A percentile compares a stretch with the other conserved stretches of the same genome.
phyloP scores from a whole-genome alignment of 352 stramenopile genomes.

The Globisporangium abappressorium region DNA sequence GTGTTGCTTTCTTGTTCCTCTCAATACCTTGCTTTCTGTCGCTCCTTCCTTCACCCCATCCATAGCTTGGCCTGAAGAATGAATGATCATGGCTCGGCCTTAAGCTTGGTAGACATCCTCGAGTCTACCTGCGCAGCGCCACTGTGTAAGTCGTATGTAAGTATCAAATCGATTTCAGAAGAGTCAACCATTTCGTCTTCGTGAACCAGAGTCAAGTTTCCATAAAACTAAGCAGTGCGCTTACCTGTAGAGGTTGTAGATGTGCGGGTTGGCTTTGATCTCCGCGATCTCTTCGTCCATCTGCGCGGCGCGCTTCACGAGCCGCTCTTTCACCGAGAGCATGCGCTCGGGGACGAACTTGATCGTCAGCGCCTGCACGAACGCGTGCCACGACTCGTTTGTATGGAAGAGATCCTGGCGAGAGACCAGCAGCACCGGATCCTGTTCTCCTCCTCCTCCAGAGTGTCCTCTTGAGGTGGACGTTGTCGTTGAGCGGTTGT shows the following conservation, averaged over 20 bases:
- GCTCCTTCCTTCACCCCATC: too few relatives aligned
- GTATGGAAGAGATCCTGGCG: slow-evolving; percentile 35
- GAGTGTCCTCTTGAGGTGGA: slow-evolving; percentile 4
- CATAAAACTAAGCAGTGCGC: background rate
- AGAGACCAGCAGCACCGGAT: slow-evolving; percentile 20
- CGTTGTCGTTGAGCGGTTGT: slow-evolving; percentile 4
- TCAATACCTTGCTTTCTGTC: too few relatives aligned
- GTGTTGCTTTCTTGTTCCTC: background rate
- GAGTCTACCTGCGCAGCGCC: slow-evolving; percentile 7
- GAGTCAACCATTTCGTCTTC: too few relatives aligned
- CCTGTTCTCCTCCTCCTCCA: background rate
- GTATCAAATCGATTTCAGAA: background rate
- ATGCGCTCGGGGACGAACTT: slow-evolving; percentile 70
- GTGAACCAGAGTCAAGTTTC: background rate
- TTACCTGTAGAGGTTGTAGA: slow-evolving; percentile 68
- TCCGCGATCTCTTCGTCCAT: slow-evolving; percentile 47
- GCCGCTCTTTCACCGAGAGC: slow-evolving; percentile 58
- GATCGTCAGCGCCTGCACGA: slow-evolving; percentile 57
- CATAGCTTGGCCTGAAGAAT: too few relatives aligned
- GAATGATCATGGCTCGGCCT: background rate
- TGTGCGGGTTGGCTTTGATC: slow-evolving; percentile 58
- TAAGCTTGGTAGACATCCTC: background rate
- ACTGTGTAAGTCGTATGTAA: background rate
- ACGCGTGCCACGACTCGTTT: slow-evolving; percentile 49
- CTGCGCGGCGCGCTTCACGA: slow-evolving; percentile 42